Evolutionary conservation across 257 asterid genomes (phyloP).

Genomic region (Mentha longifolia): DNA sequence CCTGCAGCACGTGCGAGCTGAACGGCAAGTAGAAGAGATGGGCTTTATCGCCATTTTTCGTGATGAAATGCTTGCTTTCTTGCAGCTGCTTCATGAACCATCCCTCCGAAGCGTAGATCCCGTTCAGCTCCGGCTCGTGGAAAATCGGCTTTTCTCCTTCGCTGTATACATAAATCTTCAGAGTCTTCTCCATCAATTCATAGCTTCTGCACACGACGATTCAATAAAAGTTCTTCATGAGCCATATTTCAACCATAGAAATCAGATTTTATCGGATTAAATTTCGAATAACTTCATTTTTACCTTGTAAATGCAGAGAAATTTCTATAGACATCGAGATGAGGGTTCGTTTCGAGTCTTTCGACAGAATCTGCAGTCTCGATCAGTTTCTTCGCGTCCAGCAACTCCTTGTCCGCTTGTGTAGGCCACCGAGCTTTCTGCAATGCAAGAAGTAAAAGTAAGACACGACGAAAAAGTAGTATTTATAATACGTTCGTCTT

Average conservation of each 20-base stretch:
- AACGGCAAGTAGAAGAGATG: constrained; percentile 79
- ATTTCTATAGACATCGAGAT: constrained; percentile 40
- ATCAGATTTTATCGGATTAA: no score
- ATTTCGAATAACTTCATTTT: not conserved
- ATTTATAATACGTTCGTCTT: not conserved
- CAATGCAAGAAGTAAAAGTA: not conserved
- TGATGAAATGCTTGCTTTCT: constrained; percentile 54
- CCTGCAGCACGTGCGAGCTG: constrained; percentile 60
- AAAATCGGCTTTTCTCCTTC: constrained; percentile 78
- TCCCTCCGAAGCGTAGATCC: constrained; percentile 86
- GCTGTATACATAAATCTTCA: constrained; percentile 62
- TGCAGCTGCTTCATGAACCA: constrained; percentile 83
- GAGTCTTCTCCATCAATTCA: constrained; percentile 67
- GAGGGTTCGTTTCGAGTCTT: constrained; percentile 30
- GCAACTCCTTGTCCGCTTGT: constrained; percentile 38
- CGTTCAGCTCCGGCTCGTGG: constrained; percentile 63
- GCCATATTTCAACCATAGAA: not conserved
- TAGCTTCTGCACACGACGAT: constrained; percentile 62
- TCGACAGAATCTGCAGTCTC: constrained; percentile 32
- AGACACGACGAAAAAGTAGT: not conserved
- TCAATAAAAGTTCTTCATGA: not conserved
- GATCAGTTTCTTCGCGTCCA: constrained; percentile 39
- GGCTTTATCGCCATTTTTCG: constrained; percentile 57
- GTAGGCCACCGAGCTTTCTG: constrained; percentile 46
- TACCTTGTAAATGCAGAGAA: constrained; percentile 43